Conservation (phyloP, 495 filamentous ascomycete species). For the Aspergillus panamensis region DNA sequence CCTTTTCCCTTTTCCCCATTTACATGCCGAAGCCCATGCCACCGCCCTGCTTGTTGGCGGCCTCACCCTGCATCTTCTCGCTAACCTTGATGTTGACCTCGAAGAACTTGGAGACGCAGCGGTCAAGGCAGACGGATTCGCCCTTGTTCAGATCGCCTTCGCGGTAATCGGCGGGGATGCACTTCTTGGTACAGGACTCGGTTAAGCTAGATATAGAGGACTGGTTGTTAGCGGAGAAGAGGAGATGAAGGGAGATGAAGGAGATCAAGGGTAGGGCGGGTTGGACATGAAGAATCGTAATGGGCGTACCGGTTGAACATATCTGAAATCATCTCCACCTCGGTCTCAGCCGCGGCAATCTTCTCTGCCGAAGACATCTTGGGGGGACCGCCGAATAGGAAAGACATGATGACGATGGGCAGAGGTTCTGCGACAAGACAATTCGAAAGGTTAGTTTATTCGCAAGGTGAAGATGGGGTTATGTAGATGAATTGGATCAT, state of each 20-base stretch:
- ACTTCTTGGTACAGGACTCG: slow-evolving; percentile 87
- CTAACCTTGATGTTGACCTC: slow-evolving; percentile 93
- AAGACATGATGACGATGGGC: slow-evolving; percentile 68
- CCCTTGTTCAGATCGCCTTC: slow-evolving; percentile 97
- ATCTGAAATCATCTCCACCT: slow-evolving; percentile 88
- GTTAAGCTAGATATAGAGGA: slow-evolving; percentile 55
- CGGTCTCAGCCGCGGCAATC: slow-evolving; percentile 88
- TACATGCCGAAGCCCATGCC: slow-evolving; percentile 53
- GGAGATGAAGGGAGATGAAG: neutral
- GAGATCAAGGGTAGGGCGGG: neutral
- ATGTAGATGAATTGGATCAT: neutral
- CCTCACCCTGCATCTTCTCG: slow-evolving; percentile 74
- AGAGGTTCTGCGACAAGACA: neutral
- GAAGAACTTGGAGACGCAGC: slow-evolving; percentile 96
- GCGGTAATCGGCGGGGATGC: slow-evolving; percentile 84
- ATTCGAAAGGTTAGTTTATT: too few relatives aligned
- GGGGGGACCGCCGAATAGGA: slow-evolving; percentile 81
- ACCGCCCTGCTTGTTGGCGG: slow-evolving; percentile 48
- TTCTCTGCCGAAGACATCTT: slow-evolving; percentile 93
- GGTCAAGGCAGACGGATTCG: slow-evolving; percentile 95
- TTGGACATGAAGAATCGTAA: neutral
- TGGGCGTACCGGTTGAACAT: slow-evolving; percentile 84
- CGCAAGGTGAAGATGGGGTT: too few relatives aligned
- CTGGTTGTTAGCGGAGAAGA: slow-evolving; percentile 2
- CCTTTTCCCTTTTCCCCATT: slow-evolving; percentile 10